Conservation (phyloP, 257 asterid species). For the Nicotiana knightiana region DNA sequence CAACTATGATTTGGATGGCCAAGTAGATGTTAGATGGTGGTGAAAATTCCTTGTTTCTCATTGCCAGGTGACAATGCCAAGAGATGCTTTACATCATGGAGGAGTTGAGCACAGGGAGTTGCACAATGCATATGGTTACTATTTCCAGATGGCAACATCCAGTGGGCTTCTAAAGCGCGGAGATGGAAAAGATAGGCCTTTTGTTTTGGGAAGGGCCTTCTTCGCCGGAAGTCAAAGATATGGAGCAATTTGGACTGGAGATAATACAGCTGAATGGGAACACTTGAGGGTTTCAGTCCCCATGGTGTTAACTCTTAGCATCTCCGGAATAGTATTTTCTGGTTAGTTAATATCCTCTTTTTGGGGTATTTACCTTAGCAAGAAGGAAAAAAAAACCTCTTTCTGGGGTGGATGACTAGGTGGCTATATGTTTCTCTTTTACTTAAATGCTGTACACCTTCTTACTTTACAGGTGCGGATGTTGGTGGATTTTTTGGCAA, state of each 20-base stretch:
- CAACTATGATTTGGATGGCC: not conserved
- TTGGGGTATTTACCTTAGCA: not conserved
- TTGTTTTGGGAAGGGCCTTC: constrained; percentile 89
- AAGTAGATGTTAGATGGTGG: not conserved
- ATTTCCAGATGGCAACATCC: constrained; percentile 94
- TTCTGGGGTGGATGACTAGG: not conserved
- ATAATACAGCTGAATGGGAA: constrained; percentile 95
- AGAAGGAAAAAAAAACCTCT: too few relatives aligned
- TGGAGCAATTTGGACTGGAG: constrained; percentile 99
- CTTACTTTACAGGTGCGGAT: constrained; percentile 67
- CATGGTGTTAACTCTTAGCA: constrained; percentile 88
- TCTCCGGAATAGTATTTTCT: constrained; percentile 80
- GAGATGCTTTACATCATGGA: constrained; percentile 87
- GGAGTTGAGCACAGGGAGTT: constrained; percentile 89
- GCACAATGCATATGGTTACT: constrained; percentile 94
- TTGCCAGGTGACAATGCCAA: constrained; percentile 82
- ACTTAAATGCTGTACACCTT: constrained; percentile 13
- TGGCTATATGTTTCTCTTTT: not conserved
- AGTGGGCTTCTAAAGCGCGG: constrained; percentile 86
- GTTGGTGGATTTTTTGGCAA: constrained; percentile 98
- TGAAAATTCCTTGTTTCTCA: not conserved
- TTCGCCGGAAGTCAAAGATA: constrained; percentile 93
- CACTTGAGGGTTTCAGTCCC: constrained; percentile 89
- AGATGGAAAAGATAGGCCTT: constrained; percentile 83
- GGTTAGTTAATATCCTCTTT: constrained; percentile 42